Evolutionary conservation across 2,329 filamentous ascomycete genomes (phyloP), one percentile per base, ranked within the genome.

Genomic region (Pezizomycotina sp.): DNA sequence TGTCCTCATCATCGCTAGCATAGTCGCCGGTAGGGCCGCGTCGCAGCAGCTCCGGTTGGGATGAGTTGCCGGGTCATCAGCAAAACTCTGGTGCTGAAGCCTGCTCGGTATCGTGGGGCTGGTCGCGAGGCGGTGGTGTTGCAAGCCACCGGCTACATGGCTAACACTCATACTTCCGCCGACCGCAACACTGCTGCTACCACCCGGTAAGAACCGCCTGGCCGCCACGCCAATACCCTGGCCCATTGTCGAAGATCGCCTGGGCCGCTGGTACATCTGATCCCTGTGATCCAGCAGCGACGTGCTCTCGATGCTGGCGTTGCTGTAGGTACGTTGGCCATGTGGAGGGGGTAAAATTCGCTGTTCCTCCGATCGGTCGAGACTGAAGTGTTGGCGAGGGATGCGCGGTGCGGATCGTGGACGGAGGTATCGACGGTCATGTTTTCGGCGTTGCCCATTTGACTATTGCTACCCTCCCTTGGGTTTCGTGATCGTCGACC

Each of bases 241-340:
- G 18, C 41, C 41, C 41, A 43, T 43, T 5, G 62, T 62, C 13
- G 69, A 71, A 23, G 68, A 56, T 48, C 77, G 67, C 47, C 79
- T 66, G 27, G 74, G 63, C 32, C 77, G 69, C 59, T 80, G 66
- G 45, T 61, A 60, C 28, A 53, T 50, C 26, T 60, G 58, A 5
- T 58, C 56, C 39, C 58, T 57, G 33, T 95, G 86, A 58, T 95
- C 86, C 12, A 95, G 62, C 48, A 95, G 61, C 5, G 71, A 75
- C 54, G 92, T 77, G 56, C 83, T 93, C 48, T 93, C 86, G 46
- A 95, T 62, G 56, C 86, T 95, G 1, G 79, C 83, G 50, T 68
- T 74, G 60, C 86, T 95, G 46, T 74, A 54, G 53, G 78, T 81
- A n/a, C 26, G 31, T 20, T 43, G 41, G 10, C 27, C 27, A 43